Evolutionary conservation across 169 alveolate species (phyloP), one percentile per base, ranked within the genome.

Genomic region (Ichthyophthirius multifiliis): DNA sequence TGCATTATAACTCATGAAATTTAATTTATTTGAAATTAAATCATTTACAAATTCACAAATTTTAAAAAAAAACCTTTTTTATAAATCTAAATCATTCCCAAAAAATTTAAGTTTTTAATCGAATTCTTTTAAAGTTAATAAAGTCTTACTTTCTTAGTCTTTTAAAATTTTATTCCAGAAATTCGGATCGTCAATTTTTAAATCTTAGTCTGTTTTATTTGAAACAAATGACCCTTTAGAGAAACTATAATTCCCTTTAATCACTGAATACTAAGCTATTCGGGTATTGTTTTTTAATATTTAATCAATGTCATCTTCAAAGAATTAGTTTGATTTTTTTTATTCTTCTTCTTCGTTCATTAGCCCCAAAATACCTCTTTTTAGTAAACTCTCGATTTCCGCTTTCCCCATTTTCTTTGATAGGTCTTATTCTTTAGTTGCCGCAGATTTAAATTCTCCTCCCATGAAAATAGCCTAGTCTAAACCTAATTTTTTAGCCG

Each of bases 401-500:
- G 93, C 88, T 16, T 86, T 83, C 67, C 78, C 65, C 63, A 87
- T 18, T 74, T 76, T 82, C 43, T 75, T 82, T 12, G 62, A 34
- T 9, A 15, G 44, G 9, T 81, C 76, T 1, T 16, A 1, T 13
- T 7, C 13, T n/a, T 80, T 34, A 20, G 39, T 35, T 30, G 37
- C 23, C 31, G 82, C 88, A n/a, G 64, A 83, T 31, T 84, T 85
- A 74, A 89, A 94, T 44, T 91, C 97, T 20, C 96, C 99, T 77
- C 91, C 93, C 45, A 92, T 92, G 83, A 97, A 94, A 30, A 97
- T 95, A 43, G 98, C 98, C 32, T 96, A 91, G 82, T 97, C 98
- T 75, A 97, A 89, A 41, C 97, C 98, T 43, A 97, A 88, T 76
- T 97, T 96, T 75, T 93, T 93, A 15, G 97, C 88, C 5, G 98